Evolutionary conservation across 2,329 filamentous ascomycete species (phyloP).

Genomic region (Bipolaris zeicola): DNA sequence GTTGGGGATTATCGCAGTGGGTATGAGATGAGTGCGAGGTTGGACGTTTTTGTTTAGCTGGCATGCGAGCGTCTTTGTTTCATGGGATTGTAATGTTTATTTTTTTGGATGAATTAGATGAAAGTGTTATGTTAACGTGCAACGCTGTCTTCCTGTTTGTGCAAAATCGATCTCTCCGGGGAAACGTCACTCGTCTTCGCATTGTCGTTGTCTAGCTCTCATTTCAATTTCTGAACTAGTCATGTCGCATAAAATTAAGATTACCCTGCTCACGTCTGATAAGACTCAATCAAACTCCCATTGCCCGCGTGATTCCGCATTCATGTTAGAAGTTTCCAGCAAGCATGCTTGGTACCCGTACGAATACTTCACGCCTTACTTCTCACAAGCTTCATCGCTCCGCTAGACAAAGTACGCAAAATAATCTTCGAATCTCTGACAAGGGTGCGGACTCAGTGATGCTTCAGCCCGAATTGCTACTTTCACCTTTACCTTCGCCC

Average conservation of each 20-base stretch:
- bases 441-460: not conserved
- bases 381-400: not conserved
- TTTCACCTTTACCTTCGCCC: not conserved
- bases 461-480: not conserved
- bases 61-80: not conserved
- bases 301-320: too few relatives aligned
- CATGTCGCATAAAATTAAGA: too few relatives aligned
- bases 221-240: too few relatives aligned
- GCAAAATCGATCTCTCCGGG: too few relatives aligned
- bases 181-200: not conserved
- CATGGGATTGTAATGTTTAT: not conserved
- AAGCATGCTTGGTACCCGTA: not conserved
- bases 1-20: not conserved
- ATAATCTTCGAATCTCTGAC: not conserved
- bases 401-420: not conserved
- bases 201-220: too few relatives aligned
- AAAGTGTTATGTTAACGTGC: not conserved
- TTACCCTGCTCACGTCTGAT: too few relatives aligned
- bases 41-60: constrained; percentile 1
- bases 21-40: not conserved
- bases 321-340: not conserved
- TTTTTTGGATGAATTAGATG: not conserved
- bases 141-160: not conserved
- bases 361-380: not conserved
- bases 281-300: too few relatives aligned